Conservation (phyloP, 441 rosid species). For the Eutrema salsugineum region DNA sequence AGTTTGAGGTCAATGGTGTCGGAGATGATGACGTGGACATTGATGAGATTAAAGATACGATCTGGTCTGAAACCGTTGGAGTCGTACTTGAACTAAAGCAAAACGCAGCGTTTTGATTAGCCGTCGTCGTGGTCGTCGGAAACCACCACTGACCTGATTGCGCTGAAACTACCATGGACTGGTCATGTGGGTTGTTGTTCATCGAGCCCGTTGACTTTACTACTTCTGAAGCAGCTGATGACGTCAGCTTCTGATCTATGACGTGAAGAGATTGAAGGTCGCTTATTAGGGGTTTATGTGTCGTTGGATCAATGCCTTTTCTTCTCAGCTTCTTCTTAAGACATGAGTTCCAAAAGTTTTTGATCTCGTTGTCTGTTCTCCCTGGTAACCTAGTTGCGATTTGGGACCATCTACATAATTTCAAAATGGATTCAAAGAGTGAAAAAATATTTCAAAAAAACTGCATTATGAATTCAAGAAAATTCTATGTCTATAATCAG, state of each 20-base stretch:
- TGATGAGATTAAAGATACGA: slow-evolving; percentile 26
- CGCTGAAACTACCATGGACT: slow-evolving; percentile 6
- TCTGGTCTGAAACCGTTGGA: slow-evolving; percentile 29
- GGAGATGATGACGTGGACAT: slow-evolving; percentile 33
- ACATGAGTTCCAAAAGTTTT: slow-evolving; percentile 92
- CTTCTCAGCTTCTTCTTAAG: slow-evolving; percentile 87
- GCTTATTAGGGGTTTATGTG: slow-evolving; percentile 65
- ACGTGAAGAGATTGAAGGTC: slow-evolving; percentile 52
- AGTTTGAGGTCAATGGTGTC: slow-evolving; percentile 28
- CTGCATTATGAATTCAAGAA: not conserved
- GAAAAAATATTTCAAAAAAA: not conserved
- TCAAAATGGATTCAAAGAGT: not conserved
- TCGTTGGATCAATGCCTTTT: slow-evolving; percentile 93
- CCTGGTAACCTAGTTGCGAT: slow-evolving; percentile 90
- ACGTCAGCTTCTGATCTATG: slow-evolving; percentile 35
- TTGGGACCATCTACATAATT: slow-evolving; percentile 83
- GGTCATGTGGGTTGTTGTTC: slow-evolving; percentile 24
- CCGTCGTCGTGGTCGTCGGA: not conserved
- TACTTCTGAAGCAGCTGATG: slow-evolving; percentile 4
- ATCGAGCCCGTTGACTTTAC: slow-evolving; percentile 33
- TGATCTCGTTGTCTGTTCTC: slow-evolving; percentile 94
- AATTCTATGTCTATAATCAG: not conserved
- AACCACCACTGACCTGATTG: slow-evolving; percentile 14
- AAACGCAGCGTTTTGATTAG: slow-evolving; percentile 29
- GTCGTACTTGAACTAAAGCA: slow-evolving; percentile 12